Percentiles rank a stretch among this genome's conserved stretches.
Evolutionary conservation across 2,329 filamentous ascomycete species (phyloP).

Genomic region (Hymenoscyphus repandus): DNA sequence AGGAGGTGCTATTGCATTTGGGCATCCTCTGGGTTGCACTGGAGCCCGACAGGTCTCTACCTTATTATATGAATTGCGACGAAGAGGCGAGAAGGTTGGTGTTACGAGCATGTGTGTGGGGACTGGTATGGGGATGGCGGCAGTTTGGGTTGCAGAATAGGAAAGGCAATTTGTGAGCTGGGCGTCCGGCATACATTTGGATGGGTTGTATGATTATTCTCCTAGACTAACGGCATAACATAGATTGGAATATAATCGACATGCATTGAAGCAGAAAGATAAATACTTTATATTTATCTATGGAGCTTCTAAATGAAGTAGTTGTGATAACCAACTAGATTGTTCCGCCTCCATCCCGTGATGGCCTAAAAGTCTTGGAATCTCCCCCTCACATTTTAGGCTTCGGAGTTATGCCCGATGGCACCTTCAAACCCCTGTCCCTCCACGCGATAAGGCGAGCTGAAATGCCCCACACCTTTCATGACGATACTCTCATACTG

Average conservation of each 20-base stretch:
- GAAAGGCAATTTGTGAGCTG: background rate
- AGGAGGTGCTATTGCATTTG: slow-evolving; percentile 93
- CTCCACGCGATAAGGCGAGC: too few species aligned
- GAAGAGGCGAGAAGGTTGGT: slow-evolving; percentile 79
- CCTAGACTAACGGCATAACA: slow-evolving; percentile 13
- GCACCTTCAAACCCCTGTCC: too few species aligned
- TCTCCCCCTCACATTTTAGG: too few species aligned
- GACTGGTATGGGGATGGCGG: slow-evolving; percentile 97
- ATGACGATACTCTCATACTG: too few species aligned
- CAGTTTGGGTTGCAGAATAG: slow-evolving; percentile 92
- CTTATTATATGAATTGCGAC: slow-evolving; percentile 80
- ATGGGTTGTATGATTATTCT: slow-evolving; percentile 15
- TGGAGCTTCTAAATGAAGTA: too few species aligned
- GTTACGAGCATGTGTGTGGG: slow-evolving; percentile 96
- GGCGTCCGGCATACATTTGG: background rate
- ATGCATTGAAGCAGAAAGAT: background rate
- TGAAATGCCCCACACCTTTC: too few species aligned
- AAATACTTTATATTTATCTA: background rate
- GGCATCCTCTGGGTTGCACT: slow-evolving; percentile 91
- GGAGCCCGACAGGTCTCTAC: slow-evolving; percentile 92
- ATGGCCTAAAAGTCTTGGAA: too few species aligned
- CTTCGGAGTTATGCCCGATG: too few species aligned
- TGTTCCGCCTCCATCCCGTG: too few species aligned
- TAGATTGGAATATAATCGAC: slow-evolving; percentile 1
- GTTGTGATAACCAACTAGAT: too few species aligned